These are phyloP conservation scores for Amylocarpus encephaloides DNA, from an alignment of 2,329 filamentous ascomycete species.

Conservation along the genomic window DNA sequence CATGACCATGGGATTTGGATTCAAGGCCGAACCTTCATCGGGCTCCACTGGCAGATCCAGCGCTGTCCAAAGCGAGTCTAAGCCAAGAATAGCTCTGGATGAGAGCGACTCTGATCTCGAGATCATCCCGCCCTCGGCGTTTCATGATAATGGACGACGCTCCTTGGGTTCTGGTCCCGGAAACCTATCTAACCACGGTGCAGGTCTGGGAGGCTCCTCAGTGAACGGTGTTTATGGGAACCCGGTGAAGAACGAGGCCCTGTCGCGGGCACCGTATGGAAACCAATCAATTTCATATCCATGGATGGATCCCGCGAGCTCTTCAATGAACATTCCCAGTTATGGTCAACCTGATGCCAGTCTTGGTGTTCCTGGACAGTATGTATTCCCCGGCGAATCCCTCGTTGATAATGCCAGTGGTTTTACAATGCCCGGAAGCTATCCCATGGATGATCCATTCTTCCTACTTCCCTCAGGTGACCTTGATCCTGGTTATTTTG, in stretches of 20 bases:
- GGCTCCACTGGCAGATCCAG: background rate
- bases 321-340: background rate
- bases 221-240: background rate
- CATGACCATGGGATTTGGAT: background rate
- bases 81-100: constrained; percentile 5
- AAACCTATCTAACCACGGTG: background rate
- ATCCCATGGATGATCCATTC: background rate
- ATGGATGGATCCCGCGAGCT: constrained; percentile 14
- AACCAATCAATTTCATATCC: constrained; percentile 22
- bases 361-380: background rate
- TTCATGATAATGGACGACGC: constrained; percentile 24
- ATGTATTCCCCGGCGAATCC: constrained; percentile 1
- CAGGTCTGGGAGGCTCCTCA: background rate
- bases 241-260: constrained; percentile 1
- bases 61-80: background rate
- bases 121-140: constrained; percentile 26
- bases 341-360: background rate
- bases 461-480: background rate
- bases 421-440: background rate
- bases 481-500: background rate
- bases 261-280: constrained; percentile 19
- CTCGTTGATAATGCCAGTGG: background rate
- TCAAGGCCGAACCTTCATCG: background rate
- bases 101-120: constrained; percentile 28
- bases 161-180: background rate